Evolutionary conservation across 2,329 filamentous ascomycete species (phyloP).

Genomic region (Fusarium brachygibbosum): DNA sequence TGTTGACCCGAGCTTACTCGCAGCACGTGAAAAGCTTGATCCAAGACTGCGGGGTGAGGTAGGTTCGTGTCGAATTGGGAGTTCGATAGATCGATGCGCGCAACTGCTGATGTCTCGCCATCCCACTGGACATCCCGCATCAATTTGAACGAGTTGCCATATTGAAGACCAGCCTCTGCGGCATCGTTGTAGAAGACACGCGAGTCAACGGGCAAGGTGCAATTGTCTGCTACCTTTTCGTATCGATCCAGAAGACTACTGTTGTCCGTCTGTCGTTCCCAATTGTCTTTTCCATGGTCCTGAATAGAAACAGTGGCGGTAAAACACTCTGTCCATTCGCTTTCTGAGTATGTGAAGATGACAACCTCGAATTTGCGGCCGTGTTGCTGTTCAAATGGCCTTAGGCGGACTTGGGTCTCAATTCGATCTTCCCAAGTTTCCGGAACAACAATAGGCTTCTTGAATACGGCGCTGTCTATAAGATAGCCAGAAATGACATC

Average conservation of each 20-base stretch:
- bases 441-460: not conserved
- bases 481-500: not conserved
- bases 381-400: not conserved
- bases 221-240: not conserved
- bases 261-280: not conserved
- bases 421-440: conserved; percentile 11
- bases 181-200: conserved; percentile 3
- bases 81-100: not conserved
- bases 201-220: not conserved
- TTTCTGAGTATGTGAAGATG: conserved; percentile 4
- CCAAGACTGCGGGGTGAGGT: not conserved
- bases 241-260: accelerated
- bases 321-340: conserved; percentile 1
- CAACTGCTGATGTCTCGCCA: not conserved
- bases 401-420: conserved; percentile 1
- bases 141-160: conserved; percentile 7
- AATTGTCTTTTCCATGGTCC: not conserved
- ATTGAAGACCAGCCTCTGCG: not conserved
- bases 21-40: conserved; percentile 16
- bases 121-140: conserved; percentile 1
- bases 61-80: not conserved
- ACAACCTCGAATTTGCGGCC: not conserved
- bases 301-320: not conserved
- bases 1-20: conserved; percentile 3
- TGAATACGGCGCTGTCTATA: not conserved